Evolutionary conservation across 805 yeast species (phyloP), one percentile per base, ranked within the genome.

Genomic region (Yarrowia sp.): DNA sequence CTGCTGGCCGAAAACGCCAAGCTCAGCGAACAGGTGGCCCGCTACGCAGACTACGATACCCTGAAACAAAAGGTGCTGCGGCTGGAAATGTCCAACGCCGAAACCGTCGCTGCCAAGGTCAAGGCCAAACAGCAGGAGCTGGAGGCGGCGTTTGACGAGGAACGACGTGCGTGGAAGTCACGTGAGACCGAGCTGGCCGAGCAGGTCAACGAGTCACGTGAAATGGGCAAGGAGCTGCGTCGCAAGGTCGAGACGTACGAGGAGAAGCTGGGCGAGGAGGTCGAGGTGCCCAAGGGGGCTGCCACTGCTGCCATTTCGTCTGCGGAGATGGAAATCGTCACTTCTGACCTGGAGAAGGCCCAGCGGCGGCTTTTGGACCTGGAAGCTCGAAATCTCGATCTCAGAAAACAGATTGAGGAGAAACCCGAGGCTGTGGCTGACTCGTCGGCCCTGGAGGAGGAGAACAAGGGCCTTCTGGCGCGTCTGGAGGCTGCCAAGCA

Each of bases 11-110:
- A 90, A 72, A 84, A 82, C 68, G 73, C 75, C 5, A 70, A 72
- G 19, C 74, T 81, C 43, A 74, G 76, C 75, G 89, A 88, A 61
- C 86, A 87, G 75, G 75, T 91, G 48, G 79, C 89, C 16, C 82
- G 82, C 69, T 85, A 80, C 74, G 91, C 94, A 0, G 97, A 93
- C 78, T 92, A 92, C 76, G 94, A 91, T 46, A 87, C 85, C 66
- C 75, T 93, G 70, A 89, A 90, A 74, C 82, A 84, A 43, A 83
- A 91, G 71, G 78, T 91, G 22, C 75, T 83, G 26, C 84, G 86
- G 70, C 78, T 83, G 36, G 96, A 91, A 75, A 87, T 84, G 72
- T 85, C 84, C 69, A 78, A 87, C 45, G 87, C 87, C 0, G 87
- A 85, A 69, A 79, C 84, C 2, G 78, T 87, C 22, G 81, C 84